These are phyloP conservation scores for Neoboletus subvelutipes DNA, from an alignment of 768 basidiomycete species.

Conservation along the genomic window DNA sequence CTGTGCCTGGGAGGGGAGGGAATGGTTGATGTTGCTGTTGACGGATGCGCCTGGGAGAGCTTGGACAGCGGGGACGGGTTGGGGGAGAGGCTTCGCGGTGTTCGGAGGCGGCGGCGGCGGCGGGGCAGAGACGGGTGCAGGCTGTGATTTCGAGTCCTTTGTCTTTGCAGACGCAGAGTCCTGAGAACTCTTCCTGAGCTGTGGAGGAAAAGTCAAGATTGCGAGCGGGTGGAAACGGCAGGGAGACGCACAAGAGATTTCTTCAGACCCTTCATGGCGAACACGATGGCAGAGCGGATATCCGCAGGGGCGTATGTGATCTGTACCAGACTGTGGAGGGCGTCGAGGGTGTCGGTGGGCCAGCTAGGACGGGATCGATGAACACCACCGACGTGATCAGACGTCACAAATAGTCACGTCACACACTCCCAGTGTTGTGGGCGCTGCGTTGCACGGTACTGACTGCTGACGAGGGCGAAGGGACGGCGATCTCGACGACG, in stretches of 20 bases:
- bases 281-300: slow-evolving; percentile 14
- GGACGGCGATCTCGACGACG: not conserved
- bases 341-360: slow-evolving; percentile 17
- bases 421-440: slow-evolving; percentile 12
- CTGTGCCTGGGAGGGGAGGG: slow-evolving; percentile 40
- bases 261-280: slow-evolving; percentile 77
- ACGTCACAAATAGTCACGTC: slow-evolving; percentile 33
- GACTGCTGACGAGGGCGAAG: not conserved
- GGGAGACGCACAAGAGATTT: slow-evolving; percentile 65
- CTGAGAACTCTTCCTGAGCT: slow-evolving; percentile 72
- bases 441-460: slow-evolving; percentile 5
- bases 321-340: slow-evolving; percentile 6
- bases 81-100: slow-evolving; percentile 63
- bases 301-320: slow-evolving; percentile 8
- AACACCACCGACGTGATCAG: slow-evolving; percentile 33
- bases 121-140: slow-evolving; percentile 40
- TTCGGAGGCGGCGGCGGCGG: slow-evolving; percentile 66
- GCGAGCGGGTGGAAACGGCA: slow-evolving; percentile 17
- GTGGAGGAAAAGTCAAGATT: slow-evolving; percentile 24
- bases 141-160: slow-evolving; percentile 56
- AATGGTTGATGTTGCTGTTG: slow-evolving; percentile 39
- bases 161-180: slow-evolving; percentile 67
- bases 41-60: slow-evolving; percentile 37
- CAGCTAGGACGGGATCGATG: slow-evolving; percentile 41
- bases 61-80: slow-evolving; percentile 41